These are phyloP conservation scores for Cryphonectria nitschkei DNA, from an alignment of 2,329 filamentous ascomycete genomes.

Conservation along the genomic window DNA sequence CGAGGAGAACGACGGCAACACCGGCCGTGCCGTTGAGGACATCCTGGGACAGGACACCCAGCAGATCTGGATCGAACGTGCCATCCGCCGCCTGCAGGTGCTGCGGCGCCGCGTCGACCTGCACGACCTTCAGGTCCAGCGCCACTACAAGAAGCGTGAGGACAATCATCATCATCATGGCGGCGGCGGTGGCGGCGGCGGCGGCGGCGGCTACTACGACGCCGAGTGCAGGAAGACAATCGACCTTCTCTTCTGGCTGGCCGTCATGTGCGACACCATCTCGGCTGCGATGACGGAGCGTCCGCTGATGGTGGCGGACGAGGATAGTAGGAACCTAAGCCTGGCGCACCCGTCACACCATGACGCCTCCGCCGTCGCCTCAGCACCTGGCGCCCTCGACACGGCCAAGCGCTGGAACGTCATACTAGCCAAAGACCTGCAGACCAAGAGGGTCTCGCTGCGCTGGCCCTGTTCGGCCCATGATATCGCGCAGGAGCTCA, in stretches of 20 bases:
- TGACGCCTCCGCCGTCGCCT: constrained; percentile 4
- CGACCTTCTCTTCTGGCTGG: constrained; percentile 59
- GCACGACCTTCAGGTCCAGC: constrained; percentile 13
- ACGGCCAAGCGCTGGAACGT: constrained; percentile 22
- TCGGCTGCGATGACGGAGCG: constrained; percentile 49
- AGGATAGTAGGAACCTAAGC: constrained; percentile 38
- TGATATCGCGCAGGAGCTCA: constrained; percentile 52
- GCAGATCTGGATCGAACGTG: constrained; percentile 26
- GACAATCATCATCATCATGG: background rate
- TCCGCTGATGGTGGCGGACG: constrained; percentile 43
- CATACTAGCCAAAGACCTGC: constrained; percentile 24
- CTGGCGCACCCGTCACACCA: constrained; percentile 25
- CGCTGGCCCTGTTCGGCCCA: constrained; percentile 60
- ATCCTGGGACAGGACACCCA: constrained; percentile 23
- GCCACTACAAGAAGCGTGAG: constrained; percentile 1
- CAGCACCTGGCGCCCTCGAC: background rate
- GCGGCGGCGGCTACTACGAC: constrained; percentile 14
- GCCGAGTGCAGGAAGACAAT: constrained; percentile 47
- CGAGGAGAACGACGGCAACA: constrained; percentile 10
- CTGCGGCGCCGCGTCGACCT: constrained; percentile 22
- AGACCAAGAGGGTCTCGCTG: constrained; percentile 28
- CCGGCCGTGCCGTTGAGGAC: constrained; percentile 23
- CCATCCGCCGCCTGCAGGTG: constrained; percentile 23
- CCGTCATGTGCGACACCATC: constrained; percentile 29
- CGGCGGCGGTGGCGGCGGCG: background rate